Evolutionary conservation across 1,284 basidiomycete genomes (phyloP), one percentile per base, ranked within the genome.

Genomic region (Trametes polyzona): DNA sequence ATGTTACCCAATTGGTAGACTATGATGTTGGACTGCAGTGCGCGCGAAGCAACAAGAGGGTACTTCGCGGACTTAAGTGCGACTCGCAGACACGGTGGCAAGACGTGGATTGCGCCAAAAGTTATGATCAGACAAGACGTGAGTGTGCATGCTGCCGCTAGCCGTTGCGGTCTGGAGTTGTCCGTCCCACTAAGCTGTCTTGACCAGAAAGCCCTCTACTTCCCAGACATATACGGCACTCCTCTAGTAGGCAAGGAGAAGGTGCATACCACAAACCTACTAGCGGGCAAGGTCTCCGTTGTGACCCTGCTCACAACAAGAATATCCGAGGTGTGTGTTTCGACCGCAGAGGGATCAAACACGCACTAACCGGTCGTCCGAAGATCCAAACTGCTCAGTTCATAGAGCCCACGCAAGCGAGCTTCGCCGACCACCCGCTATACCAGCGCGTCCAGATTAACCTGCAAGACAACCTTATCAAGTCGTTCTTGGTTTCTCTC

Each of bases 21-120:
- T 26, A 27, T 32, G 3, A 16, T 12, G 30, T 7, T n/a, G 8
- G 12, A 16, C 29, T 23, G 4, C 64, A 96, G 93, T 61, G 84
- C 97, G 52, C 90, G 93, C 67, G 87, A 96, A 74, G 92, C 89
- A 0, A 84, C 86, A 14, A 90, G 88, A 66, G 95, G 95, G 0
- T 97, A 98, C 73, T 98, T 95, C 68, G 83, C 92, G 63, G 96
- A 98, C 69, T 81, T 92, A 55, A 93, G 94, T 67, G 86, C 88
- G 64, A 89, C 93, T 16, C 79, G 88, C 50, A 83, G 83, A 37
- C 84, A 94, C 65, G 95, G 95, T 8, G 96, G 96, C 19, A 99
- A 99, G 77, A 91, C 92, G 10, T 99, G 95, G 95, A 84, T 96
- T 52, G 95, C 93, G 12, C 96, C 96, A 0, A 85, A 82, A 23